Evolutionary conservation across 2,329 filamentous ascomycete genomes (phyloP).

Genomic region (Rachicladosporium sp.): DNA sequence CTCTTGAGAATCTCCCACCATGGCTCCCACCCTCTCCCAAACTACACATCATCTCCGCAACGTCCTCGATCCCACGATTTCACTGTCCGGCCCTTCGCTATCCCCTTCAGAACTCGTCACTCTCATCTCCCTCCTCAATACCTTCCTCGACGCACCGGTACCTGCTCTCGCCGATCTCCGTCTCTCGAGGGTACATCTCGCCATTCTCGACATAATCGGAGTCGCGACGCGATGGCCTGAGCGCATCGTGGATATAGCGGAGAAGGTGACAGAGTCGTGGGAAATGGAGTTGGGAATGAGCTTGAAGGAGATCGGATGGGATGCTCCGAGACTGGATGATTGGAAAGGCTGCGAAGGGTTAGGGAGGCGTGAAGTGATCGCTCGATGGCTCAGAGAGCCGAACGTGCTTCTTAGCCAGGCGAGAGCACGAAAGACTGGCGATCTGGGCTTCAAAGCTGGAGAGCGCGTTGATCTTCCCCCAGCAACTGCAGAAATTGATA

Average conservation of each 20-base stretch:
- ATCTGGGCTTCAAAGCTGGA: conserved; percentile 35
- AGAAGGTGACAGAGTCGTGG: conserved; percentile 30
- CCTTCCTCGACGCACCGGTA: conserved; percentile 8
- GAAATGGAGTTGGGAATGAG: conserved; percentile 7
- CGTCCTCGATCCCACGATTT: conserved; percentile 33
- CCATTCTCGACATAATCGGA: conserved; percentile 30
- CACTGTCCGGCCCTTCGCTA: conserved; percentile 32
- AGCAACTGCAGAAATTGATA: too few relatives aligned
- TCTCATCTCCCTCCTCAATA: conserved; percentile 7
- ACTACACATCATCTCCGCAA: conserved; percentile 33
- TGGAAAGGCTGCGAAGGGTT: conserved; percentile 26
- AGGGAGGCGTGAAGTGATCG: conserved; percentile 12
- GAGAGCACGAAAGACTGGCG: conserved; percentile 25
- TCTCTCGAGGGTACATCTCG: conserved; percentile 35
- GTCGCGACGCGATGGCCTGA: conserved; percentile 36
- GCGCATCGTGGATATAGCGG: conserved; percentile 32
- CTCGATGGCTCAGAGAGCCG: conserved; percentile 18
- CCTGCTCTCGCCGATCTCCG: conserved; percentile 26
- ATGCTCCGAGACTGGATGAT: conserved; percentile 24
- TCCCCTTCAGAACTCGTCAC: conserved; percentile 27
- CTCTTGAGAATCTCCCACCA: not conserved
- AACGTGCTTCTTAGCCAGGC: conserved; percentile 19
- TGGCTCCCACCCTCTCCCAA: not conserved
- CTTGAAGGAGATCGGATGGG: conserved; percentile 20
- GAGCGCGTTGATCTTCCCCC: conserved; percentile 24